Evolutionary conservation across 129 eudicot species (phyloP).

Genomic region (Flaveria trinervia): DNA sequence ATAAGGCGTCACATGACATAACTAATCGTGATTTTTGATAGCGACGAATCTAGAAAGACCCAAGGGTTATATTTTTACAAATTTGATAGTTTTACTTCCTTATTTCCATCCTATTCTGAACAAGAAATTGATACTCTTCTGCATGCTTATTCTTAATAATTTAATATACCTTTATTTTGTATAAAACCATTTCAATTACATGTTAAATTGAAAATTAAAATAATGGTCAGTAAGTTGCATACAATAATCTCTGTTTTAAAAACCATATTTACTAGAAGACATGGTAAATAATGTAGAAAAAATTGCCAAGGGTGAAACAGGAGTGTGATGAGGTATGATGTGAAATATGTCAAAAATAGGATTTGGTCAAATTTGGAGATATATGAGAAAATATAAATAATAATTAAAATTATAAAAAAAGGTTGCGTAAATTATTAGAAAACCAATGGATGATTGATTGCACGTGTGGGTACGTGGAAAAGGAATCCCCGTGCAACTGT

Average conservation of each 20-base stretch:
- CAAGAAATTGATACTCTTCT: not conserved
- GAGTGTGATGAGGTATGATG: conserved; percentile 14
- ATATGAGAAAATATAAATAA: not conserved
- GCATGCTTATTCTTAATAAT: not conserved
- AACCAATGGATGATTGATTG: conserved; percentile 44
- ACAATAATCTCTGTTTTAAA: not conserved
- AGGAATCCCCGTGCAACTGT: conserved; percentile 49
- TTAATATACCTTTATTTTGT: no score
- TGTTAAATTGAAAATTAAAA: no score
- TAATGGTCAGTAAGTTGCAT: not conserved
- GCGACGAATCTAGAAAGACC: no score
- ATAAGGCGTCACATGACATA: no score
- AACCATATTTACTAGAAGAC: not conserved
- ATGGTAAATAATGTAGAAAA: not conserved
- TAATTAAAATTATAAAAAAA: not conserved
- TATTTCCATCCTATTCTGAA: not conserved
- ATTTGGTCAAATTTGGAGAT: conserved; percentile 43
- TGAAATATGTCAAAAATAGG: conserved; percentile 28
- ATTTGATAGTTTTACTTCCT: no score
- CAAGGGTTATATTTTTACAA: no score
- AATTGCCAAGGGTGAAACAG: conserved; percentile 12
- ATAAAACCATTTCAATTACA: no score
- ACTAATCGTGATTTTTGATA: no score
- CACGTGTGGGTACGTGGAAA: conserved; percentile 50
- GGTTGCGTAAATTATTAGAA: conserved; percentile 39